These are phyloP conservation scores for Leishmania amazonensis DNA, from an alignment of 208 protist species.

Conservation along the genomic window DNA sequence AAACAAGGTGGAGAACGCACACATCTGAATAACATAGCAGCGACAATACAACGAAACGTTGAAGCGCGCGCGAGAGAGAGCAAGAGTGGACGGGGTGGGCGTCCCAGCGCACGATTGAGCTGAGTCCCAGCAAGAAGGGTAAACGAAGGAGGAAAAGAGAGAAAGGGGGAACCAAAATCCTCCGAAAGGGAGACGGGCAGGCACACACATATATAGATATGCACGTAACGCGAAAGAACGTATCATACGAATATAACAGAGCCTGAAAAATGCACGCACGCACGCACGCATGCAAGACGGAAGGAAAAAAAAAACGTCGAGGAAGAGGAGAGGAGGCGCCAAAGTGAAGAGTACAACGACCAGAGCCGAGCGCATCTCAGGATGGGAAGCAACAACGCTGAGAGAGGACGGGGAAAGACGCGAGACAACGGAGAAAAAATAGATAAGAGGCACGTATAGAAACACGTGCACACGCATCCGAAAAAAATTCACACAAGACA, in stretches of 20 bases:
- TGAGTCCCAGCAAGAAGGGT: too few relatives aligned
- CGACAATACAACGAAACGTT: too few relatives aligned
- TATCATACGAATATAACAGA: too few relatives aligned
- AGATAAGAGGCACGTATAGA: neutral
- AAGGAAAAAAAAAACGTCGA: neutral
- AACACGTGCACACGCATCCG: neutral
- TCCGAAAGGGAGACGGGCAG: too few relatives aligned
- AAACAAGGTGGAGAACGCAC: neutral
- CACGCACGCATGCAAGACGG: neutral
- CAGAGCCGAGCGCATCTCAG: neutral
- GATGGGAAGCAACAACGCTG: neutral
- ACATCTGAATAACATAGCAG: neutral
- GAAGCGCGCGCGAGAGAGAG: too few relatives aligned
- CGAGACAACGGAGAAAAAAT: neutral
- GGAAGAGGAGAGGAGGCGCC: neutral
- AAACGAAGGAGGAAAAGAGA: too few relatives aligned
- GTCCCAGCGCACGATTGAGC: too few relatives aligned
- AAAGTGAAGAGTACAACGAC: neutral
- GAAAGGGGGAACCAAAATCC: too few relatives aligned
- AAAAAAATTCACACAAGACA: neutral
- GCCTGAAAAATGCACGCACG: neutral
- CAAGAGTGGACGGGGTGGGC: too few relatives aligned
- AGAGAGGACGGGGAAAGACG: neutral
- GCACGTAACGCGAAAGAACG: too few relatives aligned
- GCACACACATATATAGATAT: too few relatives aligned